Base-by-base conservation (phyloP, 331 rosid genomes). In the Stylosanthes scabra region DNA sequence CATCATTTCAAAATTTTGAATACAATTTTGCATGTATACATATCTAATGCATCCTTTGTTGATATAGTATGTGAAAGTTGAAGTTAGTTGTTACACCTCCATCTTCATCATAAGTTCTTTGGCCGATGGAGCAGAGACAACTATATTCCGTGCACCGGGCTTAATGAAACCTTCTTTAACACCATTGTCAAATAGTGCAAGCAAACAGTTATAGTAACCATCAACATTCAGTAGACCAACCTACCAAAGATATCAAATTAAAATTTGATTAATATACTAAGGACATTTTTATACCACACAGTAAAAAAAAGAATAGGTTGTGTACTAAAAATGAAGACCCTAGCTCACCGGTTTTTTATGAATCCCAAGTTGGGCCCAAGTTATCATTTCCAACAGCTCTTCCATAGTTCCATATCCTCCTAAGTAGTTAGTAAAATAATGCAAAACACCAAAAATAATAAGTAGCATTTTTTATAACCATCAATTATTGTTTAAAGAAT, bases 321-420 rank as follows among this genome's bases (percentile, higher is more conserved):
- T 52, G 9, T 52, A 52, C 55, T 3, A 7, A 49, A 50, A 50
- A 12, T 13, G 8, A n/a, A 50, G 20, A 50, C 49, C 56, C 70
- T 14, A 41, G 7, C 49, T 81, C 81, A 93, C 98, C 64, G 98
- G 90, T 75, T 93, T 93, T 79, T 78, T 89, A 71, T 93, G 98
- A 84, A 93, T 93, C 65, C 97, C 98, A 28, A 93, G 97, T 63
- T 93, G 98, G 57, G 96, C 89, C 98, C 98, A 89, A 37, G 98
- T 89, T 82, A 93, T 93, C 91, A 93, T 89, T 86, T 91, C 98
- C 87, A 93, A 59, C 66, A 88, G 85, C 82, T 93, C 98, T 79
- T 93, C 98, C 98, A 93, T 89, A n/a, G 97, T 94, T 79, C 96
- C 99, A 77, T 94, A 94, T 68, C 99, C 99, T 84, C 97, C 99